These are phyloP conservation scores for Penicillium sp. DNA, from an alignment of 2,329 filamentous ascomycete species.

Conservation along the genomic window DNA sequence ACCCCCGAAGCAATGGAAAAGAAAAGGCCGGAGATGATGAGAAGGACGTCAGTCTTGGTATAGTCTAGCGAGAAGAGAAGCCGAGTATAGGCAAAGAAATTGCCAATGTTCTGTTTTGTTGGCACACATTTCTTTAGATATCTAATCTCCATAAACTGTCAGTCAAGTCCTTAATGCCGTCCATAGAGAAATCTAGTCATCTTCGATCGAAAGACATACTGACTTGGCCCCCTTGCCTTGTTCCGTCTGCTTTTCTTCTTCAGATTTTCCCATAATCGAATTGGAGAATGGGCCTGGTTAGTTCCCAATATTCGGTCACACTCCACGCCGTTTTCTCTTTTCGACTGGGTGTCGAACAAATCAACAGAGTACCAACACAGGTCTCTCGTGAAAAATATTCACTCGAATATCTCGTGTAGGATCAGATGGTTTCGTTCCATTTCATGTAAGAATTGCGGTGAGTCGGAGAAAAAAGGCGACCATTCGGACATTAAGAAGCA, in stretches of 20 bases:
- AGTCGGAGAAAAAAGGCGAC: neutral
- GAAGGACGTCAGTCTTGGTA: constrained; percentile 30
- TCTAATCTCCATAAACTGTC: constrained; percentile 6
- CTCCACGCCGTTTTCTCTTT: neutral
- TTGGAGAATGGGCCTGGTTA: neutral
- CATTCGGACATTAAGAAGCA: neutral
- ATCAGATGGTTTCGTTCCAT: neutral
- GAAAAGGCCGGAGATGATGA: constrained; percentile 34
- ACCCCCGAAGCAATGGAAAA: constrained; percentile 42
- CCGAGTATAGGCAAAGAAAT: constrained; percentile 27
- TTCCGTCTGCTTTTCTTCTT: neutral
- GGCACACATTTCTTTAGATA: constrained; percentile 23
- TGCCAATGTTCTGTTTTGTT: constrained; percentile 22
- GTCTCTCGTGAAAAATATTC: neutral
- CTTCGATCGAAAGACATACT: no score
- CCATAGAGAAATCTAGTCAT: neutral
- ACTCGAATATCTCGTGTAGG: neutral
- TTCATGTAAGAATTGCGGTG: neutral
- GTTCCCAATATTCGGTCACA: neutral
- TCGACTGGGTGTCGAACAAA: no score
- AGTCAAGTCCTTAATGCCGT: neutral
- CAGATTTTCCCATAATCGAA: neutral
- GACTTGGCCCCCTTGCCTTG: neutral
- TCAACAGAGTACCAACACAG: neutral
- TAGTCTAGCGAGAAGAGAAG: constrained; percentile 35